phyloP scores from a whole-genome alignment of 371 early-diverging fungal species.

The Mucor sp. region DNA sequence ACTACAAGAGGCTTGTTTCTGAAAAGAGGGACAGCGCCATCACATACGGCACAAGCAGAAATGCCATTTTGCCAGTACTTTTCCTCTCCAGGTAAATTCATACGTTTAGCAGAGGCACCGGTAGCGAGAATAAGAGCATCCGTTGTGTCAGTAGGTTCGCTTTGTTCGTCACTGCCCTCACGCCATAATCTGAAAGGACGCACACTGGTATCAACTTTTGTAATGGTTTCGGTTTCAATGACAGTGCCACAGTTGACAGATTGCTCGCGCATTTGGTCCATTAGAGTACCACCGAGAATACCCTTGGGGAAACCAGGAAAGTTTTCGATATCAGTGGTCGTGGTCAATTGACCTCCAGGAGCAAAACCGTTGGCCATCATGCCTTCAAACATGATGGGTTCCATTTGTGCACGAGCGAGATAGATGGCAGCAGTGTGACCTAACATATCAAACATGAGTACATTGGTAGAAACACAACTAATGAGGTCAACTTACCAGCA shows the following conservation, averaged over 20 bases:
- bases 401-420: constrained; percentile 88
- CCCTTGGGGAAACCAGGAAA: constrained; percentile 89
- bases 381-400: constrained; percentile 97
- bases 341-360: constrained; percentile 91
- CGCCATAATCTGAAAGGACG: constrained; percentile 93
- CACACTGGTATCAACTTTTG: constrained; percentile 75
- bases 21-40: constrained; percentile 97
- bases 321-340: constrained; percentile 94
- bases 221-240: constrained; percentile 90
- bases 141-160: constrained; percentile 71
- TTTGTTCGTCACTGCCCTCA: constrained; percentile 75
- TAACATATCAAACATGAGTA: constrained; percentile 1
- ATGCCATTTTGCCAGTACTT: constrained; percentile 82
- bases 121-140: constrained; percentile 96
- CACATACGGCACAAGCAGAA: constrained; percentile 99
- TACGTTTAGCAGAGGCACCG: constrained; percentile 98
- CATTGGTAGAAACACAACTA: not conserved
- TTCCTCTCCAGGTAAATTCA: constrained; percentile 67
- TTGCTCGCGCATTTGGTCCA: constrained; percentile 61
- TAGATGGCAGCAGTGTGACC: constrained; percentile 97
- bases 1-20: constrained; percentile 93
- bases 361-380: constrained; percentile 92
- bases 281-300: constrained; percentile 78
- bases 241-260: constrained; percentile 43
- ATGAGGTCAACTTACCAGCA: constrained; percentile 59